These are phyloP conservation scores for Nelumbo lutea DNA, from an alignment of 164 flowering plant species.

Conservation along the genomic window DNA sequence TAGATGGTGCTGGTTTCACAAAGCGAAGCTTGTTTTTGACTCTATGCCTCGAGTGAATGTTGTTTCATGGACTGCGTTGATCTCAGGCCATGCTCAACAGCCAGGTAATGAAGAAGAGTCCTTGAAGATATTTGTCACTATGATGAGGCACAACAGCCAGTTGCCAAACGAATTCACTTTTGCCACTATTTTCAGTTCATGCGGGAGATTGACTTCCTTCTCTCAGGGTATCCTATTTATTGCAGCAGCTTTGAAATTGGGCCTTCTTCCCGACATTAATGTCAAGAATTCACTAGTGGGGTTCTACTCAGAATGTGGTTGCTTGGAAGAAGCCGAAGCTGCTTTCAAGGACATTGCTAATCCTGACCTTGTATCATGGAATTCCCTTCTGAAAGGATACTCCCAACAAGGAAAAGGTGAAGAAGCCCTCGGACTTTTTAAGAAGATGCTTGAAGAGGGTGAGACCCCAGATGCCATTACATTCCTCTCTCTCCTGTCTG, in stretches of 20 bases:
- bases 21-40: slow-evolving; percentile 16
- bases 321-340: slow-evolving; percentile 14
- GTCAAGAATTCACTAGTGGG: slow-evolving; percentile 22
- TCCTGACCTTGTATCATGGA: slow-evolving; percentile 27
- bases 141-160: slow-evolving; percentile 13
- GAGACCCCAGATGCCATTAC: slow-evolving; percentile 19
- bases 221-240: slow-evolving; percentile 14
- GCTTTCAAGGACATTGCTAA: slow-evolving; percentile 9
- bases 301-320: slow-evolving; percentile 22
- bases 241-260: slow-evolving; percentile 12
- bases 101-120: slow-evolving; percentile 16
- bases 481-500: slow-evolving; percentile 22
- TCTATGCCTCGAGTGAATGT: slow-evolving; percentile 14
- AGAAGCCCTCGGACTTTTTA: slow-evolving; percentile 16
- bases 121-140: slow-evolving; percentile 16
- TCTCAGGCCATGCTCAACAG: slow-evolving; percentile 19
- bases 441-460: slow-evolving; percentile 17
- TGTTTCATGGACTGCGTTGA: slow-evolving; percentile 27
- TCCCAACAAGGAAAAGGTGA: slow-evolving; percentile 20
- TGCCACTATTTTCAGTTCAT: slow-evolving; percentile 14
- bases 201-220: slow-evolving; percentile 18
- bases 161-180: slow-evolving; percentile 24
- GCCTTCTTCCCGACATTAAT: slow-evolving; percentile 8
- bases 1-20: slow-evolving; percentile 5
- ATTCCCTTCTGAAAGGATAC: slow-evolving; percentile 24